phyloP scores from a whole-genome alignment of 1,139 yeast genomes.

The Debaryomycetaceae sp. region DNA sequence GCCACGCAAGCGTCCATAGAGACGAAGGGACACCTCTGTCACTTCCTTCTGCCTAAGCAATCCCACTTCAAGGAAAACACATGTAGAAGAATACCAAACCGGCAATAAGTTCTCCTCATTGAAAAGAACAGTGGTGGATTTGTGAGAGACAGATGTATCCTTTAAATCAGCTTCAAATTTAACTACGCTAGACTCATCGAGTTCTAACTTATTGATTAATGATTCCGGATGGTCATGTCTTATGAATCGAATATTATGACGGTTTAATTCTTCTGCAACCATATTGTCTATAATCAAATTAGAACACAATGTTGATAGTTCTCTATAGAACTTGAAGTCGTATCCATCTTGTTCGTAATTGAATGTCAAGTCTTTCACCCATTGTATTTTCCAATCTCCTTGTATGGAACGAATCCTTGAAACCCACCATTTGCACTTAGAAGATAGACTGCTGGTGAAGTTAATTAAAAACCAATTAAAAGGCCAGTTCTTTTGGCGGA shows the following conservation, averaged over 20 bases:
- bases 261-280: slow-evolving; percentile 57
- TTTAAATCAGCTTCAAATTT: slow-evolving; percentile 5
- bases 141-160: slow-evolving; percentile 15
- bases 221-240: slow-evolving; percentile 7
- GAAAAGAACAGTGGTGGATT: slow-evolving; percentile 31
- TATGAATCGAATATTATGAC: slow-evolving; percentile 36
- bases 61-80: slow-evolving; percentile 32
- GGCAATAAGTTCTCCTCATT: slow-evolving; percentile 33
- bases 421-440: slow-evolving; percentile 59
- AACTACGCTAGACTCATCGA: slow-evolving; percentile 2
- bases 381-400: slow-evolving; percentile 64
- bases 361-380: slow-evolving; percentile 33
- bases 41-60: slow-evolving; percentile 20
- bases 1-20: slow-evolving; percentile 31
- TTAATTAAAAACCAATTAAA: slow-evolving; percentile 64
- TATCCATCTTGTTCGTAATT: slow-evolving; percentile 16
- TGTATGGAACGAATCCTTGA: slow-evolving; percentile 56
- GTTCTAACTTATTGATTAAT: slow-evolving; percentile 11
- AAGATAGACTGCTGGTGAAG: slow-evolving; percentile 41
- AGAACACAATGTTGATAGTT: slow-evolving; percentile 50
- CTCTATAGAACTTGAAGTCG: slow-evolving; percentile 48
- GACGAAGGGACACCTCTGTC: slow-evolving; percentile 24
- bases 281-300: slow-evolving; percentile 62
- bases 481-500: slow-evolving; percentile 69
- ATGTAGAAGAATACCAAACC: slow-evolving; percentile 30